These are phyloP conservation scores for Nitzschia sp. DNA, from an alignment of 108 stramenopile species.

Conservation along the genomic window DNA sequence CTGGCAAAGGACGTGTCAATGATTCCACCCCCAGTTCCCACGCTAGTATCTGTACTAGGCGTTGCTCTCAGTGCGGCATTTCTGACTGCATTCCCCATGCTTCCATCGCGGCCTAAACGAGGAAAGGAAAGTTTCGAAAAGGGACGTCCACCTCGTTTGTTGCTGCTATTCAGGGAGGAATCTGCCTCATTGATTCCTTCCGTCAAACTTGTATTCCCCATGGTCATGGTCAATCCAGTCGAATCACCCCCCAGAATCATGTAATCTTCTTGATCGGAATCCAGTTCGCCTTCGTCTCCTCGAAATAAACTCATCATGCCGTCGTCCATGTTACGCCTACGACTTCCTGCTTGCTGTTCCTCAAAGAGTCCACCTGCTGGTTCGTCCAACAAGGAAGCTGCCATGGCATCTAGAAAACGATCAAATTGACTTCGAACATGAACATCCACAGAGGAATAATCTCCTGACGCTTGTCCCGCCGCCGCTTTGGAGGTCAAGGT, in stretches of 20 bases:
- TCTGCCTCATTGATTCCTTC: background rate
- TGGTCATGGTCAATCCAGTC: background rate
- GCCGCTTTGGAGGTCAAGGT: conserved; percentile 26
- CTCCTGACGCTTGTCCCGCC: background rate
- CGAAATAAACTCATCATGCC: conserved; percentile 20
- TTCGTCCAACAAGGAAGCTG: conserved; percentile 36
- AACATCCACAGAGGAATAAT: background rate
- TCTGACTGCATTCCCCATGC: background rate
- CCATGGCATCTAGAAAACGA: conserved; percentile 58
- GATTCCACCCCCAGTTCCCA: conserved; percentile 4
- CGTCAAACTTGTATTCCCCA: background rate
- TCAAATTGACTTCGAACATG: conserved; percentile 43
- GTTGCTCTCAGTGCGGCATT: background rate
- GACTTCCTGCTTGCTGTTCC: background rate
- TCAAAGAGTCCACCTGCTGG: conserved; percentile 6
- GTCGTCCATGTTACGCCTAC: conserved; percentile 5
- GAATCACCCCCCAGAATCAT: conserved; percentile 9
- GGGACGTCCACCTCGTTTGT: background rate
- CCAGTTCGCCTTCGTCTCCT: conserved; percentile 26
- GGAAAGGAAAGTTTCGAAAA: background rate
- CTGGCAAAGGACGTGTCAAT: conserved; percentile 37
- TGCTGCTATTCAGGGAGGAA: too few relatives aligned
- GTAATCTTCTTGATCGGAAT: conserved; percentile 24
- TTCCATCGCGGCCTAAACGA: conserved; percentile 1
- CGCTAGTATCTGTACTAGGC: background rate